Base-by-base conservation (phyloP, 2,329 filamentous ascomycete genomes). In the Ceratocystis cacaofunesta region DNA sequence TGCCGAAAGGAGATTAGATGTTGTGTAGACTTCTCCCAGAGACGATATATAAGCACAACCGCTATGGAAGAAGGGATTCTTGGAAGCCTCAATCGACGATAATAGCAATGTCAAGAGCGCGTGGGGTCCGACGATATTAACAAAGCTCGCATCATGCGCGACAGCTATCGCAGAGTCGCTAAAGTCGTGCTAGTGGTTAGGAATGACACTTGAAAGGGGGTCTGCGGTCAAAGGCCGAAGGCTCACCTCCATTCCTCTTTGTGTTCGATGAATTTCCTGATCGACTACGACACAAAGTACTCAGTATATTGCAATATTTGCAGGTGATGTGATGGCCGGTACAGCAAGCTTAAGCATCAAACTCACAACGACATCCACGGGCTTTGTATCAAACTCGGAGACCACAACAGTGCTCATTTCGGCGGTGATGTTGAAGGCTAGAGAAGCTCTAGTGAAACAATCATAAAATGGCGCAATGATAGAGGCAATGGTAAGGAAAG, bases 31-130 rank as follows among this genome's bases (percentile, higher is more conserved):
- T 68, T 80, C 76, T 36, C 76, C 75, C 69, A 7, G 72, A 69
- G 3, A 17, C 6, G 73, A 71, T 4, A 77, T 44, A 68, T 76
- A 78, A 36, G 77, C 75, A 66, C 78, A 79, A 4, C 75, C 77
- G 61, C 74, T 73, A 69, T 77, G 72, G 69, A 80, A 81, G 69
- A 80, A 77, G 6, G 78, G 75, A 48, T 76, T 78, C 17, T 73
- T 72, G 28, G 76, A 76, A 5, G 72, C 70, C 30, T 75, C 72
- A 3, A 71, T 69, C 0, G 77, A 75, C 4, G 76, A 76, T 30
- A 80, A 72, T 7, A 80, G 71, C 15, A 78, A 74, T 2, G 76
- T 76, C 63, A 75, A 75, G 0, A 68, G 71, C 5, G 75, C 74
- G 2, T 68, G 67, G 3, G 69, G 44, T 7, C 76, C 75, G 46